Conservation (phyloP, 2,329 filamentous ascomycete genomes). For the Pyrenophora tritici-repentis region DNA sequence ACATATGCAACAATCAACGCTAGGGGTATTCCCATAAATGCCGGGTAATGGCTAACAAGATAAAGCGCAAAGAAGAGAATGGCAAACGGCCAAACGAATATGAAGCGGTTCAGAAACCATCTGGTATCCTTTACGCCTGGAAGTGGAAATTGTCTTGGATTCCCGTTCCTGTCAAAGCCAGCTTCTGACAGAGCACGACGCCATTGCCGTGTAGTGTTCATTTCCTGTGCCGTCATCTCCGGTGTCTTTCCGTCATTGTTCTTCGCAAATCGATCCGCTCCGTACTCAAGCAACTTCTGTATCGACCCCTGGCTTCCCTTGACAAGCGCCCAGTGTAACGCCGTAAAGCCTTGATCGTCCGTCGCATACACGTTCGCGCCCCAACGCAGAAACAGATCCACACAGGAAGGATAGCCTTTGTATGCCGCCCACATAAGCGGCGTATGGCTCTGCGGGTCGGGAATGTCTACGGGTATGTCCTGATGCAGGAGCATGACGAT, state of each 20-base stretch:
- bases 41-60: constrained; percentile 72
- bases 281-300: constrained; percentile 93
- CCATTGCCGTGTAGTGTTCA: constrained; percentile 85
- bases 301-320: constrained; percentile 90
- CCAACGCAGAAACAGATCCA: constrained; percentile 92
- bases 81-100: constrained; percentile 86
- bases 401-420: constrained; percentile 90
- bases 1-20: constrained; percentile 68
- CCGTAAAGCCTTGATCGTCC: constrained; percentile 92
- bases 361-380: constrained; percentile 89
- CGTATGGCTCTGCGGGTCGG: constrained; percentile 89
- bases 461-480: constrained; percentile 89
- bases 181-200: constrained; percentile 80
- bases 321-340: constrained; percentile 94
- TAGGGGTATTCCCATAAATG: constrained; percentile 77
- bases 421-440: constrained; percentile 99
- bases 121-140: constrained; percentile 77
- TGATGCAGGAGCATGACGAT: constrained; percentile 90
- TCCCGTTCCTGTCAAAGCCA: constrained; percentile 80
- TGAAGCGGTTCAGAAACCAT: constrained; percentile 78
- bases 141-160: constrained; percentile 73
- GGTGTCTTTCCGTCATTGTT: constrained; percentile 92
- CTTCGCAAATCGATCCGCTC: constrained; percentile 88
- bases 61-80: constrained; percentile 73
- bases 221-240: constrained; percentile 80